A percentile compares a stretch with the other conserved stretches of the same genome.
Evolutionary conservation across 495 filamentous ascomycete species (phyloP).

Genomic region (Aspergillus olivimuriae): DNA sequence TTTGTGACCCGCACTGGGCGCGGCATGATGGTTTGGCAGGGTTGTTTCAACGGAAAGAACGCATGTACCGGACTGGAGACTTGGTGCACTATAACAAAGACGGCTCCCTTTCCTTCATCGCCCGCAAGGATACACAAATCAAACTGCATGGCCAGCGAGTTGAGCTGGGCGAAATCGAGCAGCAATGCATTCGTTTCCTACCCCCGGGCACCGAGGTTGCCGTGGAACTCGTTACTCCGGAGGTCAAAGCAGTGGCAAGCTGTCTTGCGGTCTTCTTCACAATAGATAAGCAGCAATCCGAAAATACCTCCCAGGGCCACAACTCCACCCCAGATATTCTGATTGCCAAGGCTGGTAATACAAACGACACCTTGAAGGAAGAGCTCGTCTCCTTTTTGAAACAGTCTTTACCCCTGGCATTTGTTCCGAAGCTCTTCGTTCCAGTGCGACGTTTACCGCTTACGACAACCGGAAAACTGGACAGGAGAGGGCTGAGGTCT

Average conservation of each 20-base stretch:
- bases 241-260: slow-evolving; percentile 28
- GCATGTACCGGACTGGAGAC: slow-evolving; percentile 46
- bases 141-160: slow-evolving; percentile 62
- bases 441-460: slow-evolving; percentile 50
- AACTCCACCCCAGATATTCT: too few species aligned
- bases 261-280: slow-evolving; percentile 41
- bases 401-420: slow-evolving; percentile 42
- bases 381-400: slow-evolving; percentile 28
- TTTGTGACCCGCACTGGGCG: slow-evolving; percentile 47
- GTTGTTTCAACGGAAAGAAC: slow-evolving; percentile 21
- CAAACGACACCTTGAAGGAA: too few species aligned
- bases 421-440: slow-evolving; percentile 59
- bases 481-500: slow-evolving; percentile 48
- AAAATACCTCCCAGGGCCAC: slow-evolving; percentile 11
- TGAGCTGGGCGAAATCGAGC: slow-evolving; percentile 61
- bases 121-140: slow-evolving; percentile 58
- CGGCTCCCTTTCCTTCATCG: slow-evolving; percentile 45
- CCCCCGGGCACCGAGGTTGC: slow-evolving; percentile 31
- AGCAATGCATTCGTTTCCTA: slow-evolving; percentile 35
- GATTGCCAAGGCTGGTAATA: too few species aligned
- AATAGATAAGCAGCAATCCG: slow-evolving; percentile 12
- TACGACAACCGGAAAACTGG: slow-evolving; percentile 53
- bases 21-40: slow-evolving; percentile 16
- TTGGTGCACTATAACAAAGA: slow-evolving; percentile 48
- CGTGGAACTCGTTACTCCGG: slow-evolving; percentile 37